phyloP scores from a whole-genome alignment of 2,329 filamentous ascomycete species.

The Arthrobotrys musiformis region DNA sequence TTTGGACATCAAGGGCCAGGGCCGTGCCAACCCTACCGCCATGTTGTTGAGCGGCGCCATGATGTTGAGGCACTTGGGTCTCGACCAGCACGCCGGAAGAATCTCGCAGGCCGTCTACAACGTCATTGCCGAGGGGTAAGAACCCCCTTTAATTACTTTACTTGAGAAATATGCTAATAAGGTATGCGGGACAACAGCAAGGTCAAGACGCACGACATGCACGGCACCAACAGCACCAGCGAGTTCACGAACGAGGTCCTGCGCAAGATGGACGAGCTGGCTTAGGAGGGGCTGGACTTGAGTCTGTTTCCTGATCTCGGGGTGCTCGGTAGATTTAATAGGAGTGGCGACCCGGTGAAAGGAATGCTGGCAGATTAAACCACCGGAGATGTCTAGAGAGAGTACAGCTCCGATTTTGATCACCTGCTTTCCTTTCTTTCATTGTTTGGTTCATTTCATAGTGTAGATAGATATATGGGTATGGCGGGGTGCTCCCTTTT shows the following conservation, averaged over 20 bases:
- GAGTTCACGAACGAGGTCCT: slow-evolving; percentile 95
- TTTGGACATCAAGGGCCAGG: slow-evolving; percentile 99
- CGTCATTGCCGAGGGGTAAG: slow-evolving; percentile 89
- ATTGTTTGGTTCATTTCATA: slow-evolving; percentile 13
- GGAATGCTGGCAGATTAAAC: background rate
- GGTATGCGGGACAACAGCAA: slow-evolving; percentile 68
- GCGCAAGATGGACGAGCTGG: slow-evolving; percentile 81
- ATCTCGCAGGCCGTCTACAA: slow-evolving; percentile 70
- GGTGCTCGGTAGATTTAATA: background rate
- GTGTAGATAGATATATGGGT: slow-evolving; percentile 44
- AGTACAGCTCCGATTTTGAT: background rate
- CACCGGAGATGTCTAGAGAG: background rate
- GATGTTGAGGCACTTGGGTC: slow-evolving; percentile 94
- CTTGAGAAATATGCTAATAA: background rate
- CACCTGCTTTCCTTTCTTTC: background rate
- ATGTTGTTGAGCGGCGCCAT: slow-evolving; percentile 95
- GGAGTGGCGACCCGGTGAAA: background rate
- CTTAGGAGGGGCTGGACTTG: slow-evolving; percentile 26
- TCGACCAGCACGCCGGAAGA: slow-evolving; percentile 97
- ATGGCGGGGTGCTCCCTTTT: slow-evolving; percentile 12
- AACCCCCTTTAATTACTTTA: background rate
- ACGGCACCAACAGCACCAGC: slow-evolving; percentile 86
- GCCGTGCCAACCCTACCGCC: slow-evolving; percentile 97
- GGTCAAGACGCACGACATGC: slow-evolving; percentile 94
- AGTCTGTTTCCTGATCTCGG: slow-evolving; percentile 12